Evolutionary conservation across 2,329 filamentous ascomycete species (phyloP).

Genomic region (Hypoxylon sp.): DNA sequence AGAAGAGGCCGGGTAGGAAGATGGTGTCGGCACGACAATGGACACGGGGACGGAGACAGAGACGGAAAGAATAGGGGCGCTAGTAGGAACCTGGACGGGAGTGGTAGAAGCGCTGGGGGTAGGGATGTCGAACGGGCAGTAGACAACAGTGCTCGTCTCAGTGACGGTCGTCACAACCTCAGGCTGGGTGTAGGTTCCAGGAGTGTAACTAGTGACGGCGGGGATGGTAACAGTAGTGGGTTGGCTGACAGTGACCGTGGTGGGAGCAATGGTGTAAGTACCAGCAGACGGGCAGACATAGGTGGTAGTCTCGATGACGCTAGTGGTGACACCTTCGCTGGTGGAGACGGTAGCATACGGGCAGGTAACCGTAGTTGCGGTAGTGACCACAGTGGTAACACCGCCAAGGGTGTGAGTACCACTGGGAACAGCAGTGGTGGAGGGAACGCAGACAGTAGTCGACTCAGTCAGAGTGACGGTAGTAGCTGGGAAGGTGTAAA

Average conservation of each 20-base stretch:
- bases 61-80: conserved; percentile 35
- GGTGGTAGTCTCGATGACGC: conserved; percentile 77
- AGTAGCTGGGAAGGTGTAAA: conserved; percentile 82
- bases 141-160: conserved; percentile 76
- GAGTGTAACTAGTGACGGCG: conserved; percentile 73
- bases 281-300: conserved; percentile 81
- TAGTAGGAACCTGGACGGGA: conserved; percentile 48
- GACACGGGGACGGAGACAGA: conserved; percentile 47
- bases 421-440: conserved; percentile 72
- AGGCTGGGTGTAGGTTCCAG: conserved; percentile 81
- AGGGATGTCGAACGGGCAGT: conserved; percentile 74
- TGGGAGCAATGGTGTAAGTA: conserved; percentile 81
- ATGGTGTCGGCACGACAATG: conserved; percentile 35
- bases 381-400: conserved; percentile 78
- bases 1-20: conserved; percentile 41
- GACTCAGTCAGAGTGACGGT: conserved; percentile 77
- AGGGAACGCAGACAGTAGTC: conserved; percentile 76
- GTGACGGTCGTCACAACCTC: conserved; percentile 77
- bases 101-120: conserved; percentile 50
- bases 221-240: conserved; percentile 75
- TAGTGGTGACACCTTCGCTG: conserved; percentile 72
- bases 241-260: conserved; percentile 72
- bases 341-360: conserved; percentile 77
- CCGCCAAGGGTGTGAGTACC: conserved; percentile 80
- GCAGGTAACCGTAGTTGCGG: conserved; percentile 77